Base-by-base conservation (phyloP, 2,329 filamentous ascomycete species). In the Fusarium caatingaense region DNA sequence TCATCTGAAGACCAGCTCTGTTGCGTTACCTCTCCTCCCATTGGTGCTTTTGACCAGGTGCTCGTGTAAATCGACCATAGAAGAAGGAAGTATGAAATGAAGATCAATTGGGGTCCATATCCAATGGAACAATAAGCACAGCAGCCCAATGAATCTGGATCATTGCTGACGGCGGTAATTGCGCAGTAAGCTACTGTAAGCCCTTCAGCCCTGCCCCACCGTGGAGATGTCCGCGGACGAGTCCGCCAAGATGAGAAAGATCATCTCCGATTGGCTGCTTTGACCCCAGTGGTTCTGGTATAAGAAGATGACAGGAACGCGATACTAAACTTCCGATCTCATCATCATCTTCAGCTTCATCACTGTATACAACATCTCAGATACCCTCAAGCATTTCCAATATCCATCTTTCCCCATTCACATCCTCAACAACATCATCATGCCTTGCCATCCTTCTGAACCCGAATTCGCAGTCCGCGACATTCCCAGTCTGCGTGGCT, bases 211-310 rank as follows among this genome's bases (percentile, higher is more conserved):
- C 25, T 25, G 55, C 60, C 55, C 63, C 55, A 60, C 62, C 60
- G 51, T 66, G 66, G 66, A 69, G 20, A 69, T 69, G 61, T 67
- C 66, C 66, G 56, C 61, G 66, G 66, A 69, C 44, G n/a, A 55
- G 32, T 30, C 66, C 66, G 66, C 27, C 53, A 23, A 18, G 34
- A 16, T 40, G 5, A 7, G 30, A 6, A 41, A 5, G 3, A 13
- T n/a, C 18, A 44, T 30, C 48, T 55, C 42, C 25, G 48, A 66
- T 66, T 66, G 61, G 63, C 44, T 66, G 21, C 11, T 34, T 6
- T 5, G 49, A 30, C 37, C 11, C 18, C 6, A 13, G 20, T 1
- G 5, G n/a, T n/a, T 10, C 6, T 44, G 21, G 28, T 66, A 66
- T 66, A 66, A 66, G 56, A 60, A 48, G 42, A 66, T 41, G 37